phyloP scores from a whole-genome alignment of 805 yeast species.

The Zygosaccharomyces siamensis region DNA sequence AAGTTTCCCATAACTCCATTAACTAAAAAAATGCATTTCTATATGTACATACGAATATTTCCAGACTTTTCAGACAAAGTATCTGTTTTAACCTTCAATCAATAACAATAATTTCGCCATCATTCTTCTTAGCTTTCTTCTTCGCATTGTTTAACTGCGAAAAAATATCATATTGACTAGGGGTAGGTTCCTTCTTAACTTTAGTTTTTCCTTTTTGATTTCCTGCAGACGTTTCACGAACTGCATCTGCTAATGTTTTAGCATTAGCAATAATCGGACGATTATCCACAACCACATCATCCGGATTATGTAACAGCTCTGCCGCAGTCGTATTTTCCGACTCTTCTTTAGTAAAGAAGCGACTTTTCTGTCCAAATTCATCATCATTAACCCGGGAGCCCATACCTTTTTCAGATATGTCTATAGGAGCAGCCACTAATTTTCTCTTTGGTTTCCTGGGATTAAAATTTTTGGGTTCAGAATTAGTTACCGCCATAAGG shows the following conservation, averaged over 20 bases:
- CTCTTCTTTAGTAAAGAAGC: slow-evolving; percentile 5
- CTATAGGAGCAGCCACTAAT: slow-evolving; percentile 17
- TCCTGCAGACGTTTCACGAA: slow-evolving; percentile 6
- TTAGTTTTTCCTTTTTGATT: slow-evolving; percentile 14
- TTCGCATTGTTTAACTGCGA: slow-evolving; percentile 31
- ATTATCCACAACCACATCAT: slow-evolving; percentile 25
- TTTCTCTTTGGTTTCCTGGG: slow-evolving; percentile 11
- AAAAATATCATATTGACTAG: slow-evolving; percentile 30
- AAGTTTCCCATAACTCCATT: neutral
- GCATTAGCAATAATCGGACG: slow-evolving; percentile 33
- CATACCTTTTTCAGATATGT: slow-evolving; percentile 9
- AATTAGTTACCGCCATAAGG: neutral
- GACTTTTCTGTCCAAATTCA: slow-evolving; percentile 1
- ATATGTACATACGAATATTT: slow-evolving; percentile 4
- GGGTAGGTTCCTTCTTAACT: slow-evolving; percentile 21
- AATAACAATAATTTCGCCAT: slow-evolving; percentile 30
- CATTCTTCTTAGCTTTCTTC: slow-evolving; percentile 26
- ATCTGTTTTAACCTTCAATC: slow-evolving; percentile 12
- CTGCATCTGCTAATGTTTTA: slow-evolving; percentile 28
- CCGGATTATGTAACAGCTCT: slow-evolving; percentile 32
- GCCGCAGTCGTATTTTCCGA: slow-evolving; percentile 31
- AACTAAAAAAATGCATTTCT: neutral
- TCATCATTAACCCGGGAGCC: neutral
- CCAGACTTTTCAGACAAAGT: neutral
- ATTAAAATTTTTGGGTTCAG: neutral